Evolutionary conservation across 306 rosid genomes (phyloP).

Genomic region (Sindora glabra): DNA sequence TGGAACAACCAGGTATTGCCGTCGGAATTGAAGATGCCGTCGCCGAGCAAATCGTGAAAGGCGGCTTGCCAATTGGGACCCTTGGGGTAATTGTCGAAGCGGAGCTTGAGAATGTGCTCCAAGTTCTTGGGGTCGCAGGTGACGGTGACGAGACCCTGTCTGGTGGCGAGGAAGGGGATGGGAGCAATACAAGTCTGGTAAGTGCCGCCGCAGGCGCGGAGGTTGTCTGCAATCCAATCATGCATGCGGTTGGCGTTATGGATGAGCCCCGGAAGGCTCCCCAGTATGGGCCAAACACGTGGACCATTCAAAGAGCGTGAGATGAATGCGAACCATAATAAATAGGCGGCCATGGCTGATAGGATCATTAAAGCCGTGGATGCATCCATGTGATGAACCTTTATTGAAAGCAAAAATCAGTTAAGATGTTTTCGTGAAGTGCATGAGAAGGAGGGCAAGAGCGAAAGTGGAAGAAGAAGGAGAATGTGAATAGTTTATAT

Average conservation of each 20-base stretch:
- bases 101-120: slow-evolving; percentile 73
- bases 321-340: slow-evolving; percentile 54
- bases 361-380: slow-evolving; percentile 40
- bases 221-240: slow-evolving; percentile 86
- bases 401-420: too few species aligned
- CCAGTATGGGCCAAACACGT: slow-evolving; percentile 85
- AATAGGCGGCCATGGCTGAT: slow-evolving; percentile 45
- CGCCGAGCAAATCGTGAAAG: slow-evolving; percentile 77
- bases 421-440: too few species aligned
- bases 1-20: slow-evolving; percentile 89
- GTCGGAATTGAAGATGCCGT: slow-evolving; percentile 82
- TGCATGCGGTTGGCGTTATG: slow-evolving; percentile 66
- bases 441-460: too few species aligned
- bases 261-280: slow-evolving; percentile 74
- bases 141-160: slow-evolving; percentile 76
- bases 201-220: slow-evolving; percentile 71
- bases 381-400: slow-evolving; percentile 41
- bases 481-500: too few species aligned
- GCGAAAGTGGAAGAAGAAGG: too few species aligned
- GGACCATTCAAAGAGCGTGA: slow-evolving; percentile 57
- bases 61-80: slow-evolving; percentile 84
- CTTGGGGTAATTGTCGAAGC: slow-evolving; percentile 86
- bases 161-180: slow-evolving; percentile 59
- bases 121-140: slow-evolving; percentile 85
- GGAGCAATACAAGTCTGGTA: slow-evolving; percentile 77